Conservation (phyloP, 2,329 filamentous ascomycete species). For the Fusarium incarnatum region DNA sequence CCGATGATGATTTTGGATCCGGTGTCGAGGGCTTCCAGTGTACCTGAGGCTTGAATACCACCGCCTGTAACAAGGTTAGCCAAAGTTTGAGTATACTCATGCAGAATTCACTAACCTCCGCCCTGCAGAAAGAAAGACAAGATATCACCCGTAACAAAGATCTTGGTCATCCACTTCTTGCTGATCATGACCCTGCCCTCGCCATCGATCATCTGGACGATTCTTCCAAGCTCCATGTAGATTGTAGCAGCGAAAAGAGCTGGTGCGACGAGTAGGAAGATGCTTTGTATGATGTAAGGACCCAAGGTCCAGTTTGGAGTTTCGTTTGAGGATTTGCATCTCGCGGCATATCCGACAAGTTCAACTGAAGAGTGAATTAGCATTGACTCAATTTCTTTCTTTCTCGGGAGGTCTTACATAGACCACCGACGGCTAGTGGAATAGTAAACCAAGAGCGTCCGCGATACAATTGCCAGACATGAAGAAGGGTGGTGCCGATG, state of each 20-base stretch:
- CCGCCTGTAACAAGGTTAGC: not conserved
- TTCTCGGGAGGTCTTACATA: not conserved
- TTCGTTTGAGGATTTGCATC: slow-evolving; percentile 11
- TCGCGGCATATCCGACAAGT: slow-evolving; percentile 1
- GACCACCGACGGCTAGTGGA: not conserved
- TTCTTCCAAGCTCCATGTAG: slow-evolving; percentile 11
- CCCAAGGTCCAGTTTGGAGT: not conserved
- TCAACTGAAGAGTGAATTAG: not conserved
- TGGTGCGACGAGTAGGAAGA: not conserved
- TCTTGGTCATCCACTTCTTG: slow-evolving; percentile 35
- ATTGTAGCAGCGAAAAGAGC: slow-evolving; percentile 8
- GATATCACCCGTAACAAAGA: slow-evolving; percentile 32
- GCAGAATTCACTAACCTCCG: not conserved
- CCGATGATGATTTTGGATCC: slow-evolving; percentile 62
- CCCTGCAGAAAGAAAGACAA: slow-evolving; percentile 32
- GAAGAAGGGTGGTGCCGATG: not conserved
- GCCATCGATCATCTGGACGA: slow-evolving; percentile 2
- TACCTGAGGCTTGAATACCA: slow-evolving; percentile 43
- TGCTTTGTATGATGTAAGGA: slow-evolving; percentile 14
- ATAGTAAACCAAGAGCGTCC: slow-evolving; percentile 11
- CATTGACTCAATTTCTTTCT: too few species aligned
- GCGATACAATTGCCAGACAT: slow-evolving; percentile 2
- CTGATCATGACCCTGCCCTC: not conserved
- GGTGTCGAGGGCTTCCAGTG: slow-evolving; percentile 41
- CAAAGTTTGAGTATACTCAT: too few species aligned